These are phyloP conservation scores for Nothopassalora personata DNA, from an alignment of 2,329 filamentous ascomycete genomes.

Conservation along the genomic window DNA sequence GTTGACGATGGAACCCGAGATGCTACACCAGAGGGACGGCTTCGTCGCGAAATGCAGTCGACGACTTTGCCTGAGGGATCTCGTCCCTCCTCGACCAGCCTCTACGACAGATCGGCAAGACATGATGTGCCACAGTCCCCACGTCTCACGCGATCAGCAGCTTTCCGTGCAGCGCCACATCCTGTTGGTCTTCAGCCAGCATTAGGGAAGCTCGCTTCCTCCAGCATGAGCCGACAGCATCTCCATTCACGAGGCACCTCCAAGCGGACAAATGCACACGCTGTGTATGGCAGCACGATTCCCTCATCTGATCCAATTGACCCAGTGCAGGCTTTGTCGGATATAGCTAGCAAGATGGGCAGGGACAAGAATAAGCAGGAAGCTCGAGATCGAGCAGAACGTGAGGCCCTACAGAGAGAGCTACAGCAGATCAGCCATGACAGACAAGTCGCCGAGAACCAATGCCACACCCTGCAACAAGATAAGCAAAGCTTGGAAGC, in stretches of 20 bases:
- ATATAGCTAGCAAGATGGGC: not conserved
- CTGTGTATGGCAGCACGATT: not conserved
- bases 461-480: conserved; percentile 3
- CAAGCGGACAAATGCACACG: not conserved
- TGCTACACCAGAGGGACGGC: not conserved
- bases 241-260: not conserved
- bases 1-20: not conserved
- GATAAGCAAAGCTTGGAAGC: conserved; percentile 10
- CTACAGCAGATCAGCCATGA: not conserved
- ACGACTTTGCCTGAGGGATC: not conserved
- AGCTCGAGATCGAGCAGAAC: not conserved
- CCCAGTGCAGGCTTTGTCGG: not conserved
- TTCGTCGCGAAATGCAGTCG: not conserved
- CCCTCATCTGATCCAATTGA: not conserved
- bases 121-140: not conserved
- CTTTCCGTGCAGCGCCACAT: not conserved
- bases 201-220: not conserved
- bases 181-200: not conserved
- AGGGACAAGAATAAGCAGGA: not conserved
- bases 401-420: not conserved
- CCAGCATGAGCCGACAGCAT: not conserved
- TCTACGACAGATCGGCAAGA: not conserved
- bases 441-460: conserved; percentile 1
- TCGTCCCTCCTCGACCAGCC: not conserved
- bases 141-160: not conserved